Conservation (phyloP, 2,329 filamentous ascomycete species). For the Acrocalymma vagum region DNA sequence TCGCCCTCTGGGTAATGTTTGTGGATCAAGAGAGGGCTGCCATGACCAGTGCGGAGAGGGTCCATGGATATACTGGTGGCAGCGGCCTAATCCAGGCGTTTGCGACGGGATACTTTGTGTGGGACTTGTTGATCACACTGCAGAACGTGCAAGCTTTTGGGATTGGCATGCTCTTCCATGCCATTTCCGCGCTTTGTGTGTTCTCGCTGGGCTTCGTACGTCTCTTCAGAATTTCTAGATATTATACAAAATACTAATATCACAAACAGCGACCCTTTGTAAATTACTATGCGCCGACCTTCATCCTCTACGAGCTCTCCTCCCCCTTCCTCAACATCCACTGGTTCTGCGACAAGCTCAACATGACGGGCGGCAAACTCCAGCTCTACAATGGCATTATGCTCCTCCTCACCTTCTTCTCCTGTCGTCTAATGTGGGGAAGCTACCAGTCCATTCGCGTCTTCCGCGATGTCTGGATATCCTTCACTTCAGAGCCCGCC, state of each 20-base stretch:
- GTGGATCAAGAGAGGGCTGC: slow-evolving; percentile 71
- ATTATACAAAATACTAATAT: not conserved
- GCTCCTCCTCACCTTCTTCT: slow-evolving; percentile 78
- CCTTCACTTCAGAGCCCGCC: slow-evolving; percentile 35
- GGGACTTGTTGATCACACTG: slow-evolving; percentile 78
- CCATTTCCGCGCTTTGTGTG: slow-evolving; percentile 75
- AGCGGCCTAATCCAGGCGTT: slow-evolving; percentile 78
- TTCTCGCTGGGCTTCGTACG: slow-evolving; percentile 83
- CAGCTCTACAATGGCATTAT: slow-evolving; percentile 82
- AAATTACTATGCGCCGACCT: slow-evolving; percentile 81
- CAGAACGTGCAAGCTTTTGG: slow-evolving; percentile 77
- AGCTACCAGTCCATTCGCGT: slow-evolving; percentile 73
- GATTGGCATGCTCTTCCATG: slow-evolving; percentile 79
- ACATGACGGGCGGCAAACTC: slow-evolving; percentile 75
- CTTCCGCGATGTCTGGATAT: slow-evolving; percentile 70
- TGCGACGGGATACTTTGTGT: slow-evolving; percentile 83
- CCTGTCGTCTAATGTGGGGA: slow-evolving; percentile 79
- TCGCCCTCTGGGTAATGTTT: slow-evolving; percentile 77
- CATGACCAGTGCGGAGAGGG: slow-evolving; percentile 72
- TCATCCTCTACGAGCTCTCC: slow-evolving; percentile 88
- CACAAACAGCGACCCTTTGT: slow-evolving; percentile 75
- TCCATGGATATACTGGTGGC: slow-evolving; percentile 81
- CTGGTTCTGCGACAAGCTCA: slow-evolving; percentile 91
- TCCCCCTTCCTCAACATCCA: slow-evolving; percentile 87
- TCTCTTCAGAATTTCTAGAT: slow-evolving; percentile 8